Evolutionary conservation across 2,329 filamentous ascomycete species (phyloP).

Genomic region (Byssochlamys sp.): DNA sequence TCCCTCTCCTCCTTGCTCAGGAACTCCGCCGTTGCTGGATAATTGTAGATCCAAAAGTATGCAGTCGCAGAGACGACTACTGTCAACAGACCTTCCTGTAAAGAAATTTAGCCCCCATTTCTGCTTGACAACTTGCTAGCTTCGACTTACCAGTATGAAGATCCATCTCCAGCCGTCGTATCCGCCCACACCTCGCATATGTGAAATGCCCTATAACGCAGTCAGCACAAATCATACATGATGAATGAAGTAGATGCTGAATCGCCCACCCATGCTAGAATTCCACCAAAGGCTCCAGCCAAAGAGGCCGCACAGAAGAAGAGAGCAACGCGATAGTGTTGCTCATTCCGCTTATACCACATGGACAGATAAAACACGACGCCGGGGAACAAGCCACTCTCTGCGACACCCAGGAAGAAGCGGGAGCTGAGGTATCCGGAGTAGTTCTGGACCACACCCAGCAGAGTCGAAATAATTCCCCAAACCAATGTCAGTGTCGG

Average conservation of each 20-base stretch:
- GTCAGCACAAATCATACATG: slow-evolving; percentile 9
- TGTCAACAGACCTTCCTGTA: slow-evolving; percentile 59
- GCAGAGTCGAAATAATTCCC: slow-evolving; percentile 43
- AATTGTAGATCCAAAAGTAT: slow-evolving; percentile 36
- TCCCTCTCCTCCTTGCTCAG: slow-evolving; percentile 42
- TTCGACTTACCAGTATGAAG: slow-evolving; percentile 45
- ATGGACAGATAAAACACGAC: slow-evolving; percentile 51
- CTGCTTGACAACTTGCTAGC: neutral
- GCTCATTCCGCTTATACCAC: slow-evolving; percentile 54
- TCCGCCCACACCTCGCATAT: slow-evolving; percentile 38
- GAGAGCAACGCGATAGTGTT: slow-evolving; percentile 49
- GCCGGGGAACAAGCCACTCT: slow-evolving; percentile 46
- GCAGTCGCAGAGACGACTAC: slow-evolving; percentile 42
- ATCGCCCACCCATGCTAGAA: slow-evolving; percentile 42
- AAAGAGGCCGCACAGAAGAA: slow-evolving; percentile 52
- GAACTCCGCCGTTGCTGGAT: slow-evolving; percentile 34
- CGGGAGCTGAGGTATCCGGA: slow-evolving; percentile 39
- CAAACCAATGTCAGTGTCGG: slow-evolving; percentile 38
- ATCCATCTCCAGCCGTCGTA: slow-evolving; percentile 54
- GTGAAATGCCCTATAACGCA: slow-evolving; percentile 34
- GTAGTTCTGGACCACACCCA: slow-evolving; percentile 41
- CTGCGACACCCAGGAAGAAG: slow-evolving; percentile 44
- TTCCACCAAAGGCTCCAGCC: slow-evolving; percentile 52
- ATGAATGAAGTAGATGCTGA: neutral
- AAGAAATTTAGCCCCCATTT: neutral